Evolutionary conservation across 352 stramenopile species (phyloP).

Genomic region (Globisporangium megalacanthum): DNA sequence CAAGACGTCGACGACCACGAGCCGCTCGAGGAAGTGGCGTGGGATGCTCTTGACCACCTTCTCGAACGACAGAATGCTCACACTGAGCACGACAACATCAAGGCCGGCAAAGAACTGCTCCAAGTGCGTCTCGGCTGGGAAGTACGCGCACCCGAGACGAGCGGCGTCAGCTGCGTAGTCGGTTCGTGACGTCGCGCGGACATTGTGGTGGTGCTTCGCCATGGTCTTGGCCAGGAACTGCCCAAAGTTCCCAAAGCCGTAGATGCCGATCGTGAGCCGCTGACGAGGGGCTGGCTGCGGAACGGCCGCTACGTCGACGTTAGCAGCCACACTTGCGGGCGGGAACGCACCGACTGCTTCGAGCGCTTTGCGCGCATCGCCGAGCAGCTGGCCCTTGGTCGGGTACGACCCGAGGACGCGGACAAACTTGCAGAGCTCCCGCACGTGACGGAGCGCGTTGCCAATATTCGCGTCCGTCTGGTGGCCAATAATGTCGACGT

Average conservation of each 20-base stretch:
- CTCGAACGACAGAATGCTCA: slow-evolving; percentile 80
- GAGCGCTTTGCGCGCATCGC: slow-evolving; percentile 48
- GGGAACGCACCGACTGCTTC: slow-evolving; percentile 42
- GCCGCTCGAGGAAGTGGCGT: slow-evolving; percentile 60
- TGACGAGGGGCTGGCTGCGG: slow-evolving; percentile 16
- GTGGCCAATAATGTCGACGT: slow-evolving; percentile 64
- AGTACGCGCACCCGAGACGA: slow-evolving; percentile 60
- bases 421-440: slow-evolving; percentile 81
- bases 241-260: slow-evolving; percentile 97
- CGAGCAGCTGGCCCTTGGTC: slow-evolving; percentile 57
- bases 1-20: slow-evolving; percentile 96
- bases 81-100: slow-evolving; percentile 93
- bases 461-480: slow-evolving; percentile 57
- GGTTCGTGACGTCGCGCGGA: slow-evolving; percentile 82
- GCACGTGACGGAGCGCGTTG: slow-evolving; percentile 73
- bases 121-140: slow-evolving; percentile 54
- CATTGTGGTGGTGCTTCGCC: slow-evolving; percentile 78
- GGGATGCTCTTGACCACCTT: slow-evolving; percentile 60
- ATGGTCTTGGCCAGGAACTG: slow-evolving; percentile 97
- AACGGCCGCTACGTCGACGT: slow-evolving; percentile 18
- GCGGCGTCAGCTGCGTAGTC: slow-evolving; percentile 71
- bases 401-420: slow-evolving; percentile 83
- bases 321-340: slow-evolving; percentile 10
- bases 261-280: slow-evolving; percentile 93
- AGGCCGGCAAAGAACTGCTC: slow-evolving; percentile 89